Evolutionary conservation across 306 rosid genomes (phyloP), one percentile per base, ranked within the genome.

Genomic region (Potentilla sterilis): DNA sequence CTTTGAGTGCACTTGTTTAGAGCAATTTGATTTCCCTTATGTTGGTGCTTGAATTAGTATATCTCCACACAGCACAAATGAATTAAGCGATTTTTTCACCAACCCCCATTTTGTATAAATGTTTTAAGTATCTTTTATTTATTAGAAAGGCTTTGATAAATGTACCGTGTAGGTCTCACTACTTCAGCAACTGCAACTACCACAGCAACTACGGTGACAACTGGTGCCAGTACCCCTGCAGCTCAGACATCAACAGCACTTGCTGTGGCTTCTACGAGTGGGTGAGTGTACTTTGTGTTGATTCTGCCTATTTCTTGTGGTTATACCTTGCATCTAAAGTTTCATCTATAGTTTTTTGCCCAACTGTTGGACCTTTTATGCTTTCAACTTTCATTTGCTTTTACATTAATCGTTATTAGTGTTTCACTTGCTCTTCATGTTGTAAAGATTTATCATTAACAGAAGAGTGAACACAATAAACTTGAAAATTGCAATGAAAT

Each of bases 181-280:
- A 59, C 88, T 64, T 80, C 88, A 66, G 46, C 91, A 9, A 38
- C 93, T 75, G 83, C 83, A 59, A 81, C 91, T 63, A 75, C 85
- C 7, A 80, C 90, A 69, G 73, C 84, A 9, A 81, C 87, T 51
- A 79, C 93, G 8, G 7, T 11, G 22, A 58, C 88, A 57, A 80
- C 95, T 70, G 79, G 79, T 79, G 67, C 88, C 54, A 81, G 86
- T 81, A 74, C 87, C 9, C 72, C 85, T 81, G 84, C 91, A 28
- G 82, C 87, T 81, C 97, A 86, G 85, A 70, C 83, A 48, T 77
- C 91, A 58, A 72, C 95, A 24, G 73, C 97, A 58, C 84, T 83
- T 81, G 82, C 86, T 81, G 83, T 83, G 52, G 89, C 96, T 54
- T 88, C 95, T 49, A 82, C 93, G 51, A 87, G 90, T 76, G 97